Conservation (phyloP, 441 rosid species). For the Flueggea neowawraea region DNA sequence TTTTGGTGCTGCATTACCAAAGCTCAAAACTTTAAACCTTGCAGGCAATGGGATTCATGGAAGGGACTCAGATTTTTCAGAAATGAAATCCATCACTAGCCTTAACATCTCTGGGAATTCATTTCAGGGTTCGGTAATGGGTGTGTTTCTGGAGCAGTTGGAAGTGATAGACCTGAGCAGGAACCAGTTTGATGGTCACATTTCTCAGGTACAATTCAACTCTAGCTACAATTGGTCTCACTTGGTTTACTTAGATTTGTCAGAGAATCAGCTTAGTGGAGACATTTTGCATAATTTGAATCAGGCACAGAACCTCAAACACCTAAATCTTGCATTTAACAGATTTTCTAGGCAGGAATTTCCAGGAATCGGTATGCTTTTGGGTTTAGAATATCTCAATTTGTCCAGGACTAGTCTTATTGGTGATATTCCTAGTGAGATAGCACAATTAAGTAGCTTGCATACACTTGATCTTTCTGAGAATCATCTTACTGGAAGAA, state of each 20-base stretch:
- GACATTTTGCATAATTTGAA: constrained; percentile 47
- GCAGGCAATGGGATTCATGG: constrained; percentile 68
- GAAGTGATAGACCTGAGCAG: constrained; percentile 68
- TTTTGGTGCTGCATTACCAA: constrained; percentile 69
- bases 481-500: constrained; percentile 60
- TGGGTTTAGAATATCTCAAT: constrained; percentile 64
- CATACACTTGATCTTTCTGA: constrained; percentile 69
- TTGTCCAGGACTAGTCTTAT: constrained; percentile 60
- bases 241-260: constrained; percentile 77
- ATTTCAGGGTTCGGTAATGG: constrained; percentile 62
- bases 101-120: constrained; percentile 71
- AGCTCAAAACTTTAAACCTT: constrained; percentile 59
- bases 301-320: constrained; percentile 49
- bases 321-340: constrained; percentile 77
- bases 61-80: constrained; percentile 41
- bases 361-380: constrained; percentile 45
- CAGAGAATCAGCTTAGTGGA: constrained; percentile 84
- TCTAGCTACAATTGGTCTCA: constrained; percentile 49
- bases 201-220: constrained; percentile 74
- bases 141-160: constrained; percentile 41
- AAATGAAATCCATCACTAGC: constrained; percentile 46
- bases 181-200: constrained; percentile 77
- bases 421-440: constrained; percentile 61
- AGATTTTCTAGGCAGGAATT: constrained; percentile 58
- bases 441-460: constrained; percentile 47